These are phyloP conservation scores for Mariannaea elegans DNA, from an alignment of 2,329 filamentous ascomycete genomes.

Conservation along the genomic window DNA sequence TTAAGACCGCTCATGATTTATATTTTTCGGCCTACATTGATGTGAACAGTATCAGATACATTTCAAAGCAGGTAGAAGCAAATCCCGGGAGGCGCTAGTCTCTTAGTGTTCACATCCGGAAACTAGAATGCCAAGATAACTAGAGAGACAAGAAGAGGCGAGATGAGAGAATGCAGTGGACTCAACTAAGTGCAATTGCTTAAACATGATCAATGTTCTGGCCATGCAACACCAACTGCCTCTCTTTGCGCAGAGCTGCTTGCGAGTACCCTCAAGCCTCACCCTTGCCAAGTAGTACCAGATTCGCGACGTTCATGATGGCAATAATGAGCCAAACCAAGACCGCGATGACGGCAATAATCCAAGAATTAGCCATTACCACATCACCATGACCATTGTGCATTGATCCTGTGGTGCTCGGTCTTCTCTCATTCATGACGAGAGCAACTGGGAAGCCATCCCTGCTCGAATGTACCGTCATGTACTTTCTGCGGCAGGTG, in stretches of 20 bases:
- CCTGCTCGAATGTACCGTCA: conserved; percentile 70
- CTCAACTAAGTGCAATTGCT: too few species aligned
- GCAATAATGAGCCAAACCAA: conserved; percentile 79
- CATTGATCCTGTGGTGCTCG: neutral
- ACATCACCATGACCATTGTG: conserved; percentile 43
- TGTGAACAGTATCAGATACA: too few species aligned
- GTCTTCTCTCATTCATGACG: neutral
- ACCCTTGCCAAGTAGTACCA: conserved; percentile 67
- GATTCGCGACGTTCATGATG: conserved; percentile 80
- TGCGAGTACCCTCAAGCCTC: conserved; percentile 1
- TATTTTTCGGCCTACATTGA: too few species aligned
- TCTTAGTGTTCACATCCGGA: too few species aligned
- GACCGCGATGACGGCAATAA: conserved; percentile 62
- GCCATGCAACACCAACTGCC: too few species aligned
- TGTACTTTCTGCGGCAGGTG: conserved; percentile 80
- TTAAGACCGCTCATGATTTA: too few species aligned
- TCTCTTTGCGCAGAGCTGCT: too few species aligned
- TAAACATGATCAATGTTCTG: neutral
- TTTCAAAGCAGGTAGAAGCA: too few species aligned
- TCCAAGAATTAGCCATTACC: conserved; percentile 79
- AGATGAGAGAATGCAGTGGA: too few species aligned
- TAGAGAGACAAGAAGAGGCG: too few species aligned
- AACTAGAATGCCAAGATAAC: too few species aligned
- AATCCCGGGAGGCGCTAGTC: too few species aligned
- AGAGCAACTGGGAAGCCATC: conserved; percentile 45